Evolutionary conservation across 2,329 filamentous ascomycete genomes (phyloP).

Genomic region (Xylaria sp.): DNA sequence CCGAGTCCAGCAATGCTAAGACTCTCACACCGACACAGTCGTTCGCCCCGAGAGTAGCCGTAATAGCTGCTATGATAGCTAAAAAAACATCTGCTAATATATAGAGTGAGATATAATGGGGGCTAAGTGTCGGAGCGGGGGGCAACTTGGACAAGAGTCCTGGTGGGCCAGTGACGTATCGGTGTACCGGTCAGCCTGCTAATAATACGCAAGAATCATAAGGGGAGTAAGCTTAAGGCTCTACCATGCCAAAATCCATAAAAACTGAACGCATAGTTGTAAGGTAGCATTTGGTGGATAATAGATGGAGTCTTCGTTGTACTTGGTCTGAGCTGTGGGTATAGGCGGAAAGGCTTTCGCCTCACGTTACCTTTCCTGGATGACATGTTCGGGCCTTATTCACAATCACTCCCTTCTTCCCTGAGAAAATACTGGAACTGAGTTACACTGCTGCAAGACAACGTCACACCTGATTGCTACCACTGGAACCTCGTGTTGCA

Average conservation of each 20-base stretch:
- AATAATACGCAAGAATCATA: conserved; percentile 14
- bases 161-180: not conserved
- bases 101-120: conserved; percentile 4
- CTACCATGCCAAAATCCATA: conserved; percentile 10
- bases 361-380: conserved; percentile 32
- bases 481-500: conserved; percentile 19
- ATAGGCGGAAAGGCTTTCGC: conserved; percentile 30
- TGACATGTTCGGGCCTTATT: conserved; percentile 4
- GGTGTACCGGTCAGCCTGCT: conserved; percentile 4
- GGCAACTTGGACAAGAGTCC: not conserved
- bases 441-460: conserved; percentile 26
- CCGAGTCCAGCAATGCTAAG: conserved; percentile 20
- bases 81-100: not conserved
- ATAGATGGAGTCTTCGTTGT: not conserved
- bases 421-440: conserved; percentile 7
- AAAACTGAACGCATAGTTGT: not conserved
- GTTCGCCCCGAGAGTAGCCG: not conserved
- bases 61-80: not conserved
- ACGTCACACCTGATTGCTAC: conserved; percentile 33
- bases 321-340: conserved; percentile 19
- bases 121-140: not conserved
- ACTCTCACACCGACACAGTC: conserved; percentile 28
- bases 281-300: conserved; percentile 18
- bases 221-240: not conserved
- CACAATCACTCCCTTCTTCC: conserved; percentile 2